Percentiles rank a stretch among this genome's conserved stretches.
Conservation (phyloP, 768 basidiomycete species). For the Rhizopogon vinicolor region DNA sequence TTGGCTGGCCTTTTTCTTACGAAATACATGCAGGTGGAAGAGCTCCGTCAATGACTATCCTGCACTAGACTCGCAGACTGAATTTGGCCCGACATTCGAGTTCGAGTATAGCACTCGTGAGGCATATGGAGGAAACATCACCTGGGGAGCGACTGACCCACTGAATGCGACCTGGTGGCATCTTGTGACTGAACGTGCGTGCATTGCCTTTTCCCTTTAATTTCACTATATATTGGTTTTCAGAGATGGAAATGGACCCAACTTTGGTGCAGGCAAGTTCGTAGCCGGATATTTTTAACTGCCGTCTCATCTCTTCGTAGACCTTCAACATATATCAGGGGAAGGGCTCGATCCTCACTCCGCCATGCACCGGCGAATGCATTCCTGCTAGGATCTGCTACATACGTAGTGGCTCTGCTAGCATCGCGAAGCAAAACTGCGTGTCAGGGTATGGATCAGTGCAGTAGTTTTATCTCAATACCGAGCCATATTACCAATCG, state of each 20-base stretch:
- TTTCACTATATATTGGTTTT: background rate
- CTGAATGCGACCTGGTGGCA: slow-evolving; percentile 86
- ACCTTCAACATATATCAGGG: slow-evolving; percentile 70
- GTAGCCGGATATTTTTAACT: background rate
- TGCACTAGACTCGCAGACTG: slow-evolving; percentile 50
- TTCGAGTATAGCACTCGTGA: slow-evolving; percentile 68
- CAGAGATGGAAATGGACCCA: slow-evolving; percentile 56
- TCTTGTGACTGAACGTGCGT: slow-evolving; percentile 64
- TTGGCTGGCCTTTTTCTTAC: background rate
- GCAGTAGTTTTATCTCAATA: slow-evolving; percentile 25
- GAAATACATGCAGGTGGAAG: slow-evolving; percentile 45
- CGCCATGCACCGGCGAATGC: slow-evolving; percentile 58
- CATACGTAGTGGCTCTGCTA: slow-evolving; percentile 68
- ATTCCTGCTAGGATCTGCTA: slow-evolving; percentile 69
- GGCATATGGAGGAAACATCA: slow-evolving; percentile 51
- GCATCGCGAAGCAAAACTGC: slow-evolving; percentile 59
- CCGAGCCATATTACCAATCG: background rate
- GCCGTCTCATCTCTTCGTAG: slow-evolving; percentile 26
- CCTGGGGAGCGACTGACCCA: slow-evolving; percentile 62
- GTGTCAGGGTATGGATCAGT: slow-evolving; percentile 60
- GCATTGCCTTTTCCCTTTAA: background rate
- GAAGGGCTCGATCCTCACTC: slow-evolving; percentile 53
- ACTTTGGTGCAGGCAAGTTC: slow-evolving; percentile 52
- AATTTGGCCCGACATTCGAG: slow-evolving; percentile 55
- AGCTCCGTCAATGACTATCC: slow-evolving; percentile 57